These are phyloP conservation scores for Candida krabiensis DNA, from an alignment of 805 yeast species.

Conservation along the genomic window DNA sequence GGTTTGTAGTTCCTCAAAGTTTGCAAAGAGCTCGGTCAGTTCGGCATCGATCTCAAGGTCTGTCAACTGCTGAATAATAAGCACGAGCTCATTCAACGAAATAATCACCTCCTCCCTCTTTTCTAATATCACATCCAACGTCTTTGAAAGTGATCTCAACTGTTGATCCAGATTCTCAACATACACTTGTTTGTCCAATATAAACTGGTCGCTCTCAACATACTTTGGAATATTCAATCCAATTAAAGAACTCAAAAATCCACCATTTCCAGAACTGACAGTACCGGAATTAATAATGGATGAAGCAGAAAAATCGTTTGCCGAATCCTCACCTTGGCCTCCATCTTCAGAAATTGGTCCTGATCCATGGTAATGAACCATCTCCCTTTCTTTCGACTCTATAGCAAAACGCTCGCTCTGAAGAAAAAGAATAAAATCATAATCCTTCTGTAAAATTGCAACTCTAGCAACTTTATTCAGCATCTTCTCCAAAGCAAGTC, in stretches of 20 bases:
- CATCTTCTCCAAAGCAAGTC: constrained; percentile 86
- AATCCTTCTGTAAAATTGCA: constrained; percentile 60
- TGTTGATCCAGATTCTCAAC: constrained; percentile 73
- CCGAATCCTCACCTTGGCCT: constrained; percentile 19
- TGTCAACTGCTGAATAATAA: constrained; percentile 56
- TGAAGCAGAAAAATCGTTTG: constrained; percentile 26
- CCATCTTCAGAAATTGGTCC: constrained; percentile 33
- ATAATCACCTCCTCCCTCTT: constrained; percentile 74
- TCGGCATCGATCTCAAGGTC: constrained; percentile 72
- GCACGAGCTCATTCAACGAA: constrained; percentile 64
- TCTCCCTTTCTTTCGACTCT: constrained; percentile 72
- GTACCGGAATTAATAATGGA: constrained; percentile 26
- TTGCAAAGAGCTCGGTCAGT: constrained; percentile 60
- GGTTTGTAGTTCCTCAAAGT: constrained; percentile 71
- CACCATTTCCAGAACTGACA: constrained; percentile 36
- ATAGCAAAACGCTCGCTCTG: constrained; percentile 67
- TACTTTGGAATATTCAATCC: constrained; percentile 63
- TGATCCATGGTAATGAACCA: constrained; percentile 33
- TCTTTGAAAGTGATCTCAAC: constrained; percentile 63
- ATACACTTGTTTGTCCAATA: constrained; percentile 65
- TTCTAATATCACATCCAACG: constrained; percentile 69
- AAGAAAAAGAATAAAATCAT: constrained; percentile 76
- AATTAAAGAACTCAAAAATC: constrained; percentile 69
- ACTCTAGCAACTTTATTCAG: constrained; percentile 64
- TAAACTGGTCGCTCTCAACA: constrained; percentile 77